Base-by-base conservation (phyloP, 495 filamentous ascomycete species). In the Rhizodiscina lignyota region DNA sequence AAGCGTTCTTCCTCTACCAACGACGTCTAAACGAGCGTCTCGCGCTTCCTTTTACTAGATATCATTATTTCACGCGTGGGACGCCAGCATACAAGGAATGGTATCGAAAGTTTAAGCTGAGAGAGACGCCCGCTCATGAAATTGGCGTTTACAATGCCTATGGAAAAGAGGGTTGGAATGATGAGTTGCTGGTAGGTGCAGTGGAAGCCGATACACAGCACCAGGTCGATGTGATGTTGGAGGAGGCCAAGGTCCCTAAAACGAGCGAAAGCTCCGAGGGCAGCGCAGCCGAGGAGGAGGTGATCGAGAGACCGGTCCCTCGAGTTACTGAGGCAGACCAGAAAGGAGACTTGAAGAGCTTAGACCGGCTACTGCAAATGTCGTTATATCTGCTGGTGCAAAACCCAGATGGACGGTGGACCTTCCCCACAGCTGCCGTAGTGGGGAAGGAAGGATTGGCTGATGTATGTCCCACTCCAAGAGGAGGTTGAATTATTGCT, bases 11-110 rank as follows among this genome's bases (percentile, higher is more conserved):
- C 64, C 82, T 96, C 55, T 99, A 99, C 63, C 89, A 99, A 60
- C 82, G 83, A 40, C 84, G 89, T 10, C 67, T 99, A 35, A 93
- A 99, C 58, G 89, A 99, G 62, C 83, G 89, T 8, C 65, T 94
- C 21, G 72, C 74, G 8, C 66, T 87, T 5, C 86, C 87, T 2
- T 99, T 99, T 62, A 79, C 77, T 13, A 72, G 79, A 35, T 84
- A 81, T 54, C 89, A 94, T 59, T 99, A 92, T 68, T 92, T 84
- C 77, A 92, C 91, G 66, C 77, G 75, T 43, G 83, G 78, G 47
- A 91, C 86, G 0, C 75, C 83, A 0, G 62, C 70, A 4, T 83
- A 92, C 45, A 61, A 78, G 18, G 89, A 94, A 56, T 96, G 83
- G 83, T 81, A 87, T 57, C 68, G 79, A 49, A 93, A 94, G 58